A percentile compares a stretch with the other conserved stretches of the same genome.
Evolutionary conservation across 441 rosid species (phyloP).

Genomic region (Metrosideros polymorpha): DNA sequence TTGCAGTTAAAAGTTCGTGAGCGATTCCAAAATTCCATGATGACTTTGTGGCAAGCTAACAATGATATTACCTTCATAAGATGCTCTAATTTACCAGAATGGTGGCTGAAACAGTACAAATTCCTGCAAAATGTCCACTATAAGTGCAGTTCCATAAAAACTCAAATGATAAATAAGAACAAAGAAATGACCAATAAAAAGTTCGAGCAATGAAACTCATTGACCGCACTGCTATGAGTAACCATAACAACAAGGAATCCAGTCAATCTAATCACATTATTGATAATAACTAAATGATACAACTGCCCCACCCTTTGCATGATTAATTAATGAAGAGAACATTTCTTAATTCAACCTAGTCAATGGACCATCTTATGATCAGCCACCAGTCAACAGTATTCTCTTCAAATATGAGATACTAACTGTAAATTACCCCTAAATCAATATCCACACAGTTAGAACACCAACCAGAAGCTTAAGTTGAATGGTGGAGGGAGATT

Average conservation of each 20-base stretch:
- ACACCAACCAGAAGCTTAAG: not conserved
- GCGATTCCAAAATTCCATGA: not conserved
- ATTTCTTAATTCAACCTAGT: not conserved
- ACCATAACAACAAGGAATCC: not conserved
- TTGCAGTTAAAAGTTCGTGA: not conserved
- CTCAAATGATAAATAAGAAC: not conserved
- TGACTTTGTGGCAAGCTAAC: not conserved
- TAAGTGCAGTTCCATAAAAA: not conserved
- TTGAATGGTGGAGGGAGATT: not conserved
- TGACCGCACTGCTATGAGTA: not conserved
- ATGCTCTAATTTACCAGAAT: conserved; percentile 92
- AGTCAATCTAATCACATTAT: not conserved
- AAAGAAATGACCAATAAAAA: not conserved
- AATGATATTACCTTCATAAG: conserved; percentile 69
- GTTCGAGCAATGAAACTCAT: not conserved
- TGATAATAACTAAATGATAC: not conserved
- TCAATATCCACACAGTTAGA: not conserved
- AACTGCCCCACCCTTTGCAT: not conserved
- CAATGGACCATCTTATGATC: not conserved
- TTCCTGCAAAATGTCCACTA: conserved; percentile 39
- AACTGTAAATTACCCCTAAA: not conserved
- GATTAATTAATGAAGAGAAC: not conserved
- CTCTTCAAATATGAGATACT: not conserved
- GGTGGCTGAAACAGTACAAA: conserved; percentile 93
- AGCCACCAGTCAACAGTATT: not conserved